Base-by-base conservation (phyloP, 2,329 filamentous ascomycete genomes). In the Bipolaris bicolor region DNA sequence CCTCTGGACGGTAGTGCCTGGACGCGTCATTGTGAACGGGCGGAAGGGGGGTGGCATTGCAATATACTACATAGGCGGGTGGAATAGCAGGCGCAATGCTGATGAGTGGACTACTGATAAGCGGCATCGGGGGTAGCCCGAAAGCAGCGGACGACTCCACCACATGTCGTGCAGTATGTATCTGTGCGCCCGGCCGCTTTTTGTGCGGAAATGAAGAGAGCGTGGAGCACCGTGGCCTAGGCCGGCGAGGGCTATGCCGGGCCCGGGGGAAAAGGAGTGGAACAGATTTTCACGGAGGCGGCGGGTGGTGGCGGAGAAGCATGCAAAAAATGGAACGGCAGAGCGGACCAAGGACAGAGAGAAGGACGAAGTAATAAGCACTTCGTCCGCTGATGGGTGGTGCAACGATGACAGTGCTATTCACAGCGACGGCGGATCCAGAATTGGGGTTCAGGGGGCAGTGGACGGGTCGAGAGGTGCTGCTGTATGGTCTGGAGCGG, bases 161-260 rank as follows among this genome's bases (percentile, higher is more conserved):
- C 63, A 52, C 39, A 51, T 37, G 56, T 62, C 53, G 61, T 65
- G 65, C 67, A 71, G 64, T 67, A 69, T 34, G 64, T 67, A 69
- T 45, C 57, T 65, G 65, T 66, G 52, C 57, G 59, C 64, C 66
- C 70, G 66, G 68, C 65, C 66, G 64, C 63, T 55, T 64, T 63
- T 64, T 59, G 49, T 45, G 60, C 59, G 67, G 71, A 74, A 73
- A 73, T 73, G 70, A 73, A 58, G 64, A 49, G 57, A 46, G 61
- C 65, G 61, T 60, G 57, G 63, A 46, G 50, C 54, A 54, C 40
- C 51, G 37, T 49, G 61, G 62, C 65, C 64, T 66, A 62, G 62
- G 57, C 62, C 57, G 54, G 49, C 33, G 44, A 29, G 52, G 54
- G 52, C 54, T 57, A 57, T 61, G 61, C 62, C 52, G 55, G 49